Percentiles rank a stretch among this genome's conserved stretches.
Evolutionary conservation across 306 rosid species (phyloP).

Genomic region (Lathyrus sativus): DNA sequence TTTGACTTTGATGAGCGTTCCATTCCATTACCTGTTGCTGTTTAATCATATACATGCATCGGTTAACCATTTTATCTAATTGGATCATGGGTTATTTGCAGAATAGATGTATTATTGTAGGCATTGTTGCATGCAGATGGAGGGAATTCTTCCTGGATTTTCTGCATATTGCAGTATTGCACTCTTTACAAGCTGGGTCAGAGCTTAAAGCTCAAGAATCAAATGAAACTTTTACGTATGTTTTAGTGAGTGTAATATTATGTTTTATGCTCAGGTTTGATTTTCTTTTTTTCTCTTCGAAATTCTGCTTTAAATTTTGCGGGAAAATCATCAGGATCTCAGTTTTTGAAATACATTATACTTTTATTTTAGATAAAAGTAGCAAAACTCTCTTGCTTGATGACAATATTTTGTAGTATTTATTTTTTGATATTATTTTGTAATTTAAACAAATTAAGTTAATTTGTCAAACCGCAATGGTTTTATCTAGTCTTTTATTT

Average conservation of each 20-base stretch:
- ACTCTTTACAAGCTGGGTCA: conserved; percentile 13
- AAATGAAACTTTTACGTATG: conserved; percentile 14
- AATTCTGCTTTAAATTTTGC: conserved; percentile 31
- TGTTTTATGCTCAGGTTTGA: conserved; percentile 1
- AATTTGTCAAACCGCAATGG: not conserved
- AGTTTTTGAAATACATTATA: conserved; percentile 11
- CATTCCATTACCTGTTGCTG: not conserved
- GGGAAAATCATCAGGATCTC: conserved; percentile 22
- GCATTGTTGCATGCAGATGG: conserved; percentile 22
- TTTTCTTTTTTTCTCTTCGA: conserved; percentile 24
- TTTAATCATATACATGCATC: conserved; percentile 9
- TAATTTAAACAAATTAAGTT: not conserved
- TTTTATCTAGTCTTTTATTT: not conserved
- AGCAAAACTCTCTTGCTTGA: not conserved
- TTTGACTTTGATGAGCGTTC: conserved; percentile 23
- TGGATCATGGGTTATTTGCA: conserved; percentile 22
- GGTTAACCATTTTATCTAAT: conserved; percentile 5
- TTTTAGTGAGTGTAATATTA: conserved; percentile 25
- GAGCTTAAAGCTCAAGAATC: conserved; percentile 27
- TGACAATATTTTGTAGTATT: conserved; percentile 6
- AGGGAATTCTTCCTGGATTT: conserved; percentile 35
- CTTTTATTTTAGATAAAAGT: conserved; percentile 8
- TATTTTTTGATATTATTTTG: not conserved
- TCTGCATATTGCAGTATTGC: not conserved
- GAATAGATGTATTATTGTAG: not conserved